Evolutionary conservation across 352 stramenopile species (phyloP), one percentile per base, ranked within the genome.

Genomic region (Phytophthora meadii): DNA sequence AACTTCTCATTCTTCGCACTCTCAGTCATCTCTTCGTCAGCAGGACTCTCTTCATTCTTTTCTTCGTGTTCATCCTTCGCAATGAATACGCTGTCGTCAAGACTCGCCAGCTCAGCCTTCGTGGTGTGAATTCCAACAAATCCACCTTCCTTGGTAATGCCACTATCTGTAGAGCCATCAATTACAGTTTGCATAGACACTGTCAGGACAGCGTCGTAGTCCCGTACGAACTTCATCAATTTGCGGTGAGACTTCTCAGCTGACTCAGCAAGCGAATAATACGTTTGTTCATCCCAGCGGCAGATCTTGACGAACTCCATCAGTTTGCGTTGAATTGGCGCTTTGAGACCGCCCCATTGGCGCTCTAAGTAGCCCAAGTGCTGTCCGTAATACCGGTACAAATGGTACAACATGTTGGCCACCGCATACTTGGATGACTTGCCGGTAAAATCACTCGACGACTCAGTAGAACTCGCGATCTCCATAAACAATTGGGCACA

Each of bases 281-380:
- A 99, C 24, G 97, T 99, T 74, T 99, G 98, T 59, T 99, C 97
- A 69, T 99, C 98, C 98, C 98, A 99, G 51, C 98, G 98, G 30
- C 89, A 95, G 30, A 99, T 93, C 65, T 99, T 99, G 32, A 98
- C 91, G 77, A 99, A 98, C 54, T 99, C 97, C 69, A 98, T 93
- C 4, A 99, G 67, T 68, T 98, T 96, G 30, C 95, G 97, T 79
- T 99, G 95, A 60, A 99, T 98, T 15, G 96, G 97, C 3, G 79
- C 81, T 54, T 97, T 94, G 0, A 98, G 66, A n/a, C 82, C 82
- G 36, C 85, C 83, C 87, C 79, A 92, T 84, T 96, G 77, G 66
- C 79, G 90, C 60, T 92, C 68, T 53, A 96, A 75, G 65, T 88
- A 93, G 2, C 64, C 72, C 27, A 94, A 62, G 44, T 96, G 98